Evolutionary conservation across 2,329 filamentous ascomycete species (phyloP).

Genomic region (Xylariaceae sp.): DNA sequence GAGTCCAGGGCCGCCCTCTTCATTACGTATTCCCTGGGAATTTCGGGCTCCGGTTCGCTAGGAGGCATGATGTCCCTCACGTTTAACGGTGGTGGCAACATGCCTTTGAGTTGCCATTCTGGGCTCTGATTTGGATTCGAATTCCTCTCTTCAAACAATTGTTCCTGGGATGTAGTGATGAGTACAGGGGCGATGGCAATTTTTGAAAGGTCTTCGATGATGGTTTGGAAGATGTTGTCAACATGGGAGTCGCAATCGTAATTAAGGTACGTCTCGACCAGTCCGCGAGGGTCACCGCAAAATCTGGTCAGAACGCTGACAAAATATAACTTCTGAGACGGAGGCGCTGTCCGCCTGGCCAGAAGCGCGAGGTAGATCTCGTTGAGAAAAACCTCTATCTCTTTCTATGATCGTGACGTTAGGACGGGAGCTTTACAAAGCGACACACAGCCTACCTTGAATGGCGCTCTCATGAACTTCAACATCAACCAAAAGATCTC

Average conservation of each 20-base stretch:
- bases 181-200: constrained; percentile 79
- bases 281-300: constrained; percentile 79
- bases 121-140: constrained; percentile 60
- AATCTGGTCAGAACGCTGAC: constrained; percentile 83
- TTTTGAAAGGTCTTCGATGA: constrained; percentile 91
- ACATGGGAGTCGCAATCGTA: constrained; percentile 96
- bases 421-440: constrained; percentile 12
- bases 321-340: constrained; percentile 91
- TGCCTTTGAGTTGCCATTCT: constrained; percentile 88
- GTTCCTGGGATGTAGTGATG: constrained; percentile 77
- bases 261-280: constrained; percentile 96
- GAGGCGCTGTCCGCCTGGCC: constrained; percentile 81
- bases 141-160: constrained; percentile 81
- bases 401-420: constrained; percentile 64
- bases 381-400: constrained; percentile 96
- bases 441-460: constrained; percentile 69
- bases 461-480: constrained; percentile 86
- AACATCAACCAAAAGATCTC: constrained; percentile 99
- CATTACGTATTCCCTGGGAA: constrained; percentile 86
- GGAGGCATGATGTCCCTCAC: constrained; percentile 71
- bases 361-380: constrained; percentile 94
- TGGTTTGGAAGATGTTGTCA: constrained; percentile 94
- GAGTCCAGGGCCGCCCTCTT: constrained; percentile 89
- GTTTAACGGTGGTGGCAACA: constrained; percentile 82
- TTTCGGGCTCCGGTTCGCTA: constrained; percentile 65